These are phyloP conservation scores for Curvularia spicifera DNA, from an alignment of 2,329 filamentous ascomycete species.

Conservation along the genomic window DNA sequence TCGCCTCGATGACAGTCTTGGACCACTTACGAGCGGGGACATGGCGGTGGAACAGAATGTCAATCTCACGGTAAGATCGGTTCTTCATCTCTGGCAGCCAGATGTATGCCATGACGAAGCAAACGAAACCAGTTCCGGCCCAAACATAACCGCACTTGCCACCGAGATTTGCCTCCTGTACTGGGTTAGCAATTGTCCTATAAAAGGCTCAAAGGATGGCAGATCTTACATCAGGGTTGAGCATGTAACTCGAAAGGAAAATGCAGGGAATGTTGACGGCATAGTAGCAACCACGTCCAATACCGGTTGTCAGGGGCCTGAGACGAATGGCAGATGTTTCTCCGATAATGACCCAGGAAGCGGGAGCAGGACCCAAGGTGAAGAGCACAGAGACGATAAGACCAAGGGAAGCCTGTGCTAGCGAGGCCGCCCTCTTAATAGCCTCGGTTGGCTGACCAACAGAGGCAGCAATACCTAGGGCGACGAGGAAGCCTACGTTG, in stretches of 20 bases:
- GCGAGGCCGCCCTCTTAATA: constrained; percentile 44
- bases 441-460: constrained; percentile 45
- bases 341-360: constrained; percentile 71
- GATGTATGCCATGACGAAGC: constrained; percentile 58
- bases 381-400: constrained; percentile 71
- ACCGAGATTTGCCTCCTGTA: constrained; percentile 60
- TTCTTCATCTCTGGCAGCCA: constrained; percentile 63
- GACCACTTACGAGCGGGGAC: constrained; percentile 63
- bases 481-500: constrained; percentile 62
- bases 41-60: constrained; percentile 54
- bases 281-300: constrained; percentile 70
- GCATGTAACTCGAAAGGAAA: constrained; percentile 67
- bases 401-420: constrained; percentile 67
- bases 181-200: constrained; percentile 59
- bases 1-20: constrained; percentile 62
- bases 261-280: constrained; percentile 70
- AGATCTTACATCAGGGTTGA: constrained; percentile 57
- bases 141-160: constrained; percentile 45
- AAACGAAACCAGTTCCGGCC: constrained; percentile 60
- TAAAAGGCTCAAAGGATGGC: constrained; percentile 58
- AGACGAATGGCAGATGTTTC: constrained; percentile 71
- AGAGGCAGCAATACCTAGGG: constrained; percentile 66
- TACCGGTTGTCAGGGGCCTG: constrained; percentile 68
- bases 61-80: constrained; percentile 59
- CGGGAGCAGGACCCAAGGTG: constrained; percentile 66